Percentiles rank a stretch among this genome's conserved stretches.
phyloP scores from a whole-genome alignment of 2,329 filamentous ascomycete genomes.

The Apiospora rasikravindrae region DNA sequence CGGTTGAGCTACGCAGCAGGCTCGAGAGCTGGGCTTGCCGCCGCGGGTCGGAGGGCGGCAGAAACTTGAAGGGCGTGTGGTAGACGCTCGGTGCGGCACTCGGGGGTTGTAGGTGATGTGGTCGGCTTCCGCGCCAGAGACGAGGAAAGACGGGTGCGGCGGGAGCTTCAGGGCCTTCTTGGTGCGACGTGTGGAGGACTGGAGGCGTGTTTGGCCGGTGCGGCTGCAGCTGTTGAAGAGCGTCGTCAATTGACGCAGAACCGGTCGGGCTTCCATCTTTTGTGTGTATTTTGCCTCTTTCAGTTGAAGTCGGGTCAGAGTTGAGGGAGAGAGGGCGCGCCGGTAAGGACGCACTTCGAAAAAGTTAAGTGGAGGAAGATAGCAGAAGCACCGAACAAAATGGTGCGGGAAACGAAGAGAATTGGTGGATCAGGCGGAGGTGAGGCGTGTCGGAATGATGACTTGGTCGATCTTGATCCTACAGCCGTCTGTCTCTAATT shows the following conservation, averaged over 20 bases:
- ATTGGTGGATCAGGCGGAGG: neutral
- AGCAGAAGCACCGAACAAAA: neutral
- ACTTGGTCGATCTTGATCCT: neutral
- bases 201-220: conserved; percentile 27
- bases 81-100: conserved; percentile 60
- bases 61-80: conserved; percentile 71
- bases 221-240: conserved; percentile 28
- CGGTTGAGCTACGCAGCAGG: conserved; percentile 45
- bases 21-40: conserved; percentile 54
- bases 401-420: neutral
- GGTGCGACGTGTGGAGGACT: conserved; percentile 57
- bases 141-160: conserved; percentile 65
- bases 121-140: conserved; percentile 33
- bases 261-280: conserved; percentile 20
- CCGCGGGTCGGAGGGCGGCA: conserved; percentile 62
- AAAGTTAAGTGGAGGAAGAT: neutral
- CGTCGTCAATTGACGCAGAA: conserved; percentile 19
- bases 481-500: neutral
- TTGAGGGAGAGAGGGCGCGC: neutral
- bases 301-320: neutral
- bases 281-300: conserved; percentile 20
- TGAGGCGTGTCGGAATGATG: neutral
- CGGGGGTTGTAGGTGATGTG: conserved; percentile 65
- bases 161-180: conserved; percentile 64
- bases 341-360: neutral